Percentiles rank a stretch among this genome's conserved stretches.
Evolutionary conservation across 2,329 filamentous ascomycete species (phyloP).

Genomic region (Fusarium ambrosium): DNA sequence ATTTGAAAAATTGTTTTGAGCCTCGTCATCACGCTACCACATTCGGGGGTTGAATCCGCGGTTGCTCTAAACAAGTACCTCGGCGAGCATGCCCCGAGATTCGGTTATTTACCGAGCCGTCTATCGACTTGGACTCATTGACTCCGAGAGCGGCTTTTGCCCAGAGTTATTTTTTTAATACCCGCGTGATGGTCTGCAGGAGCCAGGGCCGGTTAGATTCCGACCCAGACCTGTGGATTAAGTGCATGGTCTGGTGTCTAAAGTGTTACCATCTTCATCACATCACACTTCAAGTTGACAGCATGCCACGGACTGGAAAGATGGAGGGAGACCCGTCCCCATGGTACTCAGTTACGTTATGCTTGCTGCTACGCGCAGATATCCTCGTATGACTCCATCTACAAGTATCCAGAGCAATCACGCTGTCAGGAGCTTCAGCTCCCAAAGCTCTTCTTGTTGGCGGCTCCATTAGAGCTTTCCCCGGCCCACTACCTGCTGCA

Average conservation of each 20-base stretch:
- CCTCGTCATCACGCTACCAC: background rate
- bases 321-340: background rate
- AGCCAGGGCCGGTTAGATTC: constrained; percentile 1
- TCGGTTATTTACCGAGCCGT: constrained; percentile 9
- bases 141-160: constrained; percentile 22
- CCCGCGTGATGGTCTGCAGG: background rate
- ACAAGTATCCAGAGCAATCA: background rate
- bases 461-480: constrained; percentile 26
- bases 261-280: background rate
- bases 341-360: background rate
- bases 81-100: constrained; percentile 1
- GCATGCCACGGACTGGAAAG: background rate
- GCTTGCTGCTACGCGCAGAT: background rate
- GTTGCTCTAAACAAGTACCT: background rate
- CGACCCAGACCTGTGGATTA: background rate
- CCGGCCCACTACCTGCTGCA: constrained; percentile 6
- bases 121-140: background rate
- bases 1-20: background rate
- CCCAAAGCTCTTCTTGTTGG: constrained; percentile 6
- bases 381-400: background rate
- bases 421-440: background rate
- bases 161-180: constrained; percentile 3
- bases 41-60: background rate
- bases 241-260: background rate
- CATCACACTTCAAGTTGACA: background rate